A percentile compares a stretch with the other conserved stretches of the same genome.
Conservation (phyloP, 768 basidiomycete genomes). For the Tylopilus rubrobrunneus region DNA sequence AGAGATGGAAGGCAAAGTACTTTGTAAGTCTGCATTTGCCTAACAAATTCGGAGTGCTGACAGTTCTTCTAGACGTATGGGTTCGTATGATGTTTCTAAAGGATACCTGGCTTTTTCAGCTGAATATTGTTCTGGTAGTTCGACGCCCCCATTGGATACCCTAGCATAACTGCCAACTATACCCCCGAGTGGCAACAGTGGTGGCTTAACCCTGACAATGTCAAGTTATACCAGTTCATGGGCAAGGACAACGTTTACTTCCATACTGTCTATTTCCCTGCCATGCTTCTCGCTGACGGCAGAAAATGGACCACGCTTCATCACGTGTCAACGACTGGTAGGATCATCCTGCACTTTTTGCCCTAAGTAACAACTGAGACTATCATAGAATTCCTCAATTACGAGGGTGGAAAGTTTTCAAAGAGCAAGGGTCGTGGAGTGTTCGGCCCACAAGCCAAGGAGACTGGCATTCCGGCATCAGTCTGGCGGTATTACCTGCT, state of each 20-base stretch:
- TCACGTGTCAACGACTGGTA: conserved; percentile 93
- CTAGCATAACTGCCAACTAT: conserved; percentile 95
- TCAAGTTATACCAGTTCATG: conserved; percentile 97
- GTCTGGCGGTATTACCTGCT: conserved; percentile 98
- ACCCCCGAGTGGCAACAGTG: conserved; percentile 93
- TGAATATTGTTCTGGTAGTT: conserved; percentile 51
- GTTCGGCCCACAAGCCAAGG: conserved; percentile 90
- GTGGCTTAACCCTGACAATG: conserved; percentile 93
- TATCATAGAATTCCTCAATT: conserved; percentile 85
- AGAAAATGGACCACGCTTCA: conserved; percentile 91
- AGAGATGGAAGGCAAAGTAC: conserved; percentile 91
- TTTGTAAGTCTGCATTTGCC: conserved; percentile 61
- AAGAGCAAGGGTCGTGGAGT: conserved; percentile 97
- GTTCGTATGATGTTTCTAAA: conserved; percentile 42
- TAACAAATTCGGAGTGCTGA: conserved; percentile 6
- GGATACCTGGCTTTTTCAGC: neutral
- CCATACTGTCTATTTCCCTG: conserved; percentile 94
- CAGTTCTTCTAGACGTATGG: conserved; percentile 73
- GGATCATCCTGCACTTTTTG: conserved; percentile 13
- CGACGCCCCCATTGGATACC: conserved; percentile 95
- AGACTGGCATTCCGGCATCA: conserved; percentile 88
- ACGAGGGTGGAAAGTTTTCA: conserved; percentile 98
- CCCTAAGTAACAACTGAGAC: neutral
- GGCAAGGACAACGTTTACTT: conserved; percentile 99
- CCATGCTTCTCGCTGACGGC: conserved; percentile 84